Evolutionary conservation across 371 early-diverging fungal genomes (phyloP).

Genomic region (Lichtheimia ramosa): DNA sequence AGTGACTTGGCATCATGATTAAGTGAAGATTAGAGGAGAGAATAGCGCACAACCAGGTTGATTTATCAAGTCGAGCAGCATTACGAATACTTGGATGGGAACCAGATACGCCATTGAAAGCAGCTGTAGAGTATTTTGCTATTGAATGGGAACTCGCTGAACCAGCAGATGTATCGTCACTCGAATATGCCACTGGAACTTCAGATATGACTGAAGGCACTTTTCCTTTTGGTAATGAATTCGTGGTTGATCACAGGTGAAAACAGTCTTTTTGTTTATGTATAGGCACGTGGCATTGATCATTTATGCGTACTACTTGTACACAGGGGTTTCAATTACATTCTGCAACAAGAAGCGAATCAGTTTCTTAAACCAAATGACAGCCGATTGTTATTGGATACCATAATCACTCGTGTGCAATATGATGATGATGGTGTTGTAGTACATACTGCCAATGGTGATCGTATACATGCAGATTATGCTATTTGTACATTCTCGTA

Average conservation of each 20-base stretch:
- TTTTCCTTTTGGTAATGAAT: slow-evolving; percentile 43
- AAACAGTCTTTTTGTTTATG: neutral
- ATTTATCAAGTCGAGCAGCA: slow-evolving; percentile 40
- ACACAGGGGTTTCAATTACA: slow-evolving; percentile 44
- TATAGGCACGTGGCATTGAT: too few species aligned
- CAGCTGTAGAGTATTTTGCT: slow-evolving; percentile 47
- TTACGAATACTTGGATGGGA: slow-evolving; percentile 36
- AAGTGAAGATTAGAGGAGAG: slow-evolving; percentile 22
- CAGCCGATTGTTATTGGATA: slow-evolving; percentile 32
- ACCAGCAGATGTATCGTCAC: slow-evolving; percentile 42
- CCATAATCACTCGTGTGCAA: slow-evolving; percentile 27
- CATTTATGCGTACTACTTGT: neutral
- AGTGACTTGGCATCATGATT: neutral
- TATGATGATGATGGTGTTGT: slow-evolving; percentile 31
- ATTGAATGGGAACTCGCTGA: slow-evolving; percentile 52
- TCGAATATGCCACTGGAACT: slow-evolving; percentile 45
- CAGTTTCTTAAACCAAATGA: slow-evolving; percentile 22
- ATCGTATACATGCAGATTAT: slow-evolving; percentile 37
- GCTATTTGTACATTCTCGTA: slow-evolving; percentile 54
- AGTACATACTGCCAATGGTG: slow-evolving; percentile 26
- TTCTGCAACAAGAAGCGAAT: slow-evolving; percentile 30
- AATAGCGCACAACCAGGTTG: slow-evolving; percentile 29
- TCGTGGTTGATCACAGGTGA: slow-evolving; percentile 44
- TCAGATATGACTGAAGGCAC: slow-evolving; percentile 27
- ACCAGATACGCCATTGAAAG: slow-evolving; percentile 35